phyloP scores from a whole-genome alignment of 768 basidiomycete species.

The Hygrocybe punicea region DNA sequence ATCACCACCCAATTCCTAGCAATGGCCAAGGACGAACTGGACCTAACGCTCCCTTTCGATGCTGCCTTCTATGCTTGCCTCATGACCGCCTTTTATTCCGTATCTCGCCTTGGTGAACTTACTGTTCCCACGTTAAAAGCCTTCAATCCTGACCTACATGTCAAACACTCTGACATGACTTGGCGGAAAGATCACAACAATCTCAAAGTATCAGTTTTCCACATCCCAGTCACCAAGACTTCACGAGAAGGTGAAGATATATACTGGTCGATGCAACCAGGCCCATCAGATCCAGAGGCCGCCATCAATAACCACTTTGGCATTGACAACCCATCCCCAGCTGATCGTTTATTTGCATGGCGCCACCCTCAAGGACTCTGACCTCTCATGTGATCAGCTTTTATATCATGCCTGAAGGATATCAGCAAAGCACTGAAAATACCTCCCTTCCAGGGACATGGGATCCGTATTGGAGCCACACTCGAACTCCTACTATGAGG shows the following conservation, averaged over 20 bases:
- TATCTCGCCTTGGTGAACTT: conserved; percentile 37
- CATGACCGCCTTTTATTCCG: conserved; percentile 37
- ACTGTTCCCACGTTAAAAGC: conserved; percentile 27
- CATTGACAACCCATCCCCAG: conserved; percentile 26
- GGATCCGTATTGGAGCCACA: conserved; percentile 29
- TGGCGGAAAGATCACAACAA: conserved; percentile 19
- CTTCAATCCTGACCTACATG: conserved; percentile 31
- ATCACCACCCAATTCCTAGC: conserved; percentile 27
- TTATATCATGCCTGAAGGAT: conserved; percentile 16
- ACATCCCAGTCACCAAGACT: conserved; percentile 23
- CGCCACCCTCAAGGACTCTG: neutral
- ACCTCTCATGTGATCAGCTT: conserved; percentile 27
- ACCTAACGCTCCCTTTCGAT: conserved; percentile 30
- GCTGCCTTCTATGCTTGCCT: conserved; percentile 38
- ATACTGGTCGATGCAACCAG: conserved; percentile 29
- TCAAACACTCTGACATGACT: conserved; percentile 24
- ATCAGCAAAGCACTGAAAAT: conserved; percentile 10
- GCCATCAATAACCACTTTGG: conserved; percentile 26
- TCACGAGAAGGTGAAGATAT: conserved; percentile 29
- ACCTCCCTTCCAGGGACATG: conserved; percentile 26
- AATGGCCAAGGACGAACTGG: conserved; percentile 18
- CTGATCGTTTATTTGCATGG: conserved; percentile 32
- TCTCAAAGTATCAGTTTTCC: conserved; percentile 19
- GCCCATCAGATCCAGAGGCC: conserved; percentile 20
- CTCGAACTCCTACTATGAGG: conserved; percentile 38